A percentile compares a stretch with the other conserved stretches of the same genome.
Conservation (phyloP, 148 eudicot genomes). For the Diospyros lotus region DNA sequence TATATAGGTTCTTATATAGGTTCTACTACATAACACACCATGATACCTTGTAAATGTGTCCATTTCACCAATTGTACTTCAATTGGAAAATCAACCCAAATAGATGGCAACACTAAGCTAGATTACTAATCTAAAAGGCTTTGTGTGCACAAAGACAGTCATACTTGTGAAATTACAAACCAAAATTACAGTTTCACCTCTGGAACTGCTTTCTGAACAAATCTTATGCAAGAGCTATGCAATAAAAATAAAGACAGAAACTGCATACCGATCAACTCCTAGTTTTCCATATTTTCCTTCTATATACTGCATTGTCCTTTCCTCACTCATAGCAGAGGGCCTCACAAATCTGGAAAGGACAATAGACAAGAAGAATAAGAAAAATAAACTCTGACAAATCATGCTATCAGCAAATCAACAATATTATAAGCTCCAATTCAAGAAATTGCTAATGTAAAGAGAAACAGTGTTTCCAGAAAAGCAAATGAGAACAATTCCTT, state of each 20-base stretch:
- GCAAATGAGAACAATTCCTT: conserved; percentile 1
- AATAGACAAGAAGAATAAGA: conserved; percentile 8
- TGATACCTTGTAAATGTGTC: background rate
- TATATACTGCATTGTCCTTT: conserved; percentile 70
- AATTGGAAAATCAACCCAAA: background rate
- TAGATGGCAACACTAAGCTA: background rate
- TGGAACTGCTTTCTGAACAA: background rate
- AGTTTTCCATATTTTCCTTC: conserved; percentile 89
- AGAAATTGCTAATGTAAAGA: background rate
- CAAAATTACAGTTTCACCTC: conserved; percentile 1
- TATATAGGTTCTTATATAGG: background rate
- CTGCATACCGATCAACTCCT: conserved; percentile 74
- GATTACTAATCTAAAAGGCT: background rate
- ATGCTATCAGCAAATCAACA: background rate
- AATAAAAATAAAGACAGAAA: background rate
- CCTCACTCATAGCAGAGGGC: conserved; percentile 76
- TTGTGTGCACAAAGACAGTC: background rate
- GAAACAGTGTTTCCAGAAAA: background rate
- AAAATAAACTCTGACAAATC: conserved; percentile 4
- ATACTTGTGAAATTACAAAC: background rate
- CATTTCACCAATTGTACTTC: conserved; percentile 1
- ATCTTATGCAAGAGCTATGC: background rate
- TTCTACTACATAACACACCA: background rate
- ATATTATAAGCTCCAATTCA: background rate
- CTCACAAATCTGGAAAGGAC: conserved; percentile 81